Evolutionary conservation across 352 stramenopile species (phyloP), one percentile per base, ranked within the genome.

Genomic region (Globisporangium cederbergense): DNA sequence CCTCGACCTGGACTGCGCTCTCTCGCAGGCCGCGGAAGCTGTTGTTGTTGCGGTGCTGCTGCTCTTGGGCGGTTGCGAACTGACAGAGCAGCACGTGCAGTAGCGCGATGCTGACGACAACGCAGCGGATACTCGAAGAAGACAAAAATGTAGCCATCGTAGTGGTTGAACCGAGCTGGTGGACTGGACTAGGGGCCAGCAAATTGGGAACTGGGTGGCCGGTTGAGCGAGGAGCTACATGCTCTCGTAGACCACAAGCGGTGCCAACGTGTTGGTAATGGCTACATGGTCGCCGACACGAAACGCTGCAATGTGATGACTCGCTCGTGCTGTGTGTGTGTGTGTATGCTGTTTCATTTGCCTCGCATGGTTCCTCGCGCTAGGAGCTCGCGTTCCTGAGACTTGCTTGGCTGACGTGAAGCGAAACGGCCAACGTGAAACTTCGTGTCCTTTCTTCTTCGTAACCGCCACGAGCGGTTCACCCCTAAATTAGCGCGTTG

Each of bases 391-490:
- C 16, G 5, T 56, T 56, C 28, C 28, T n/a, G 16, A 36, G 32
- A 3, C 40, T 42, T 42, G 36, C 36, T 42, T 14, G 36, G 36
- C 36, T 42, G 8, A 11, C 9, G 36, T 42, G 36, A 42, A 42
- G 36, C 36, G 25, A 22, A 55, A 36, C 25, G 25, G 49, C 25
- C 25, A 30, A 9, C 18, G 18, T 42, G 50, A 56, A 56, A 56
- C 28, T 40, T 42, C 50, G 34, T n/a, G 34, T 42, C 50, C 40
- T 11, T 40, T 28, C 36, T 42, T 42, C 14, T 20, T 56, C 16
- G 28, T 40, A 56, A 56, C 50, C 32, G 50, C 28, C 50, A 25
- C 16, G 50, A 56, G 20, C 50, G 14, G 50, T 42, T 56, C 34
- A 10, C 11, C 22, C 28, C 47, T 45, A 4, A 45, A 45, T 45